Percentiles rank a stretch among this genome's conserved stretches.
Evolutionary conservation across 2,329 filamentous ascomycete species (phyloP).

Genomic region (Trichoderma oligosporum): DNA sequence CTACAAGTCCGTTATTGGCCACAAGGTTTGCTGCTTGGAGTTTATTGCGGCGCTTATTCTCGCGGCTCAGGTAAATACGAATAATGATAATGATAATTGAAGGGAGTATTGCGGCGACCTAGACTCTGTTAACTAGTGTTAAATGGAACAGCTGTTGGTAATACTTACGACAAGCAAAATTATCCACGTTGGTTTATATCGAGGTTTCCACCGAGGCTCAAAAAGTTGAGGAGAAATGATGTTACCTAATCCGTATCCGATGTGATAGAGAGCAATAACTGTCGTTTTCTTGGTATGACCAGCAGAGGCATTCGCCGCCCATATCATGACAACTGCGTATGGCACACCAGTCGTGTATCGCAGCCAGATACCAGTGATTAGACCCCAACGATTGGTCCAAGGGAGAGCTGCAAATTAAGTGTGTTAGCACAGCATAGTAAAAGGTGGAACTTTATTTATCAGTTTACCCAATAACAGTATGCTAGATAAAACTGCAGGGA

Average conservation of each 20-base stretch:
- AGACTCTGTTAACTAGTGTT: not conserved
- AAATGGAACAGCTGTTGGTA: rapidly evolving
- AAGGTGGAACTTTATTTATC: too few species aligned
- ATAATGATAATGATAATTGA: constrained; percentile 17
- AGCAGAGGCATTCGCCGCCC: constrained; percentile 25
- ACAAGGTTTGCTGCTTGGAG: constrained; percentile 8
- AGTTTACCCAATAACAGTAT: constrained; percentile 12
- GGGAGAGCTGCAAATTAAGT: not conserved
- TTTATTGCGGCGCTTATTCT: constrained; percentile 20
- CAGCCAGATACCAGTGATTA: constrained; percentile 22
- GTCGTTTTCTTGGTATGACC: constrained; percentile 44
- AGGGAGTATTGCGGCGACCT: constrained; percentile 20
- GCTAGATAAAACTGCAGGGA: constrained; percentile 20
- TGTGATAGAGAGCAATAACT: constrained; percentile 37
- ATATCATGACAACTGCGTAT: constrained; percentile 23
- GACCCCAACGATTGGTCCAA: constrained; percentile 21
- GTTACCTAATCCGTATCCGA: constrained; percentile 34
- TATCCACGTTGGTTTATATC: constrained; percentile 25
- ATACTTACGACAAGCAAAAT: constrained; percentile 19
- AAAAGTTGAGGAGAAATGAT: constrained; percentile 37
- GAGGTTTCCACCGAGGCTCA: constrained; percentile 19
- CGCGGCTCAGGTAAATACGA: constrained; percentile 14
- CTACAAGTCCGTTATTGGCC: constrained; percentile 8
- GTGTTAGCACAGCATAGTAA: not conserved
- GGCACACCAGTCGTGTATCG: constrained; percentile 20